Percentiles rank a stretch among this genome's conserved stretches.
These are phyloP conservation scores for Calocybe cyanea DNA, from an alignment of 768 basidiomycete species.

Conservation along the genomic window DNA sequence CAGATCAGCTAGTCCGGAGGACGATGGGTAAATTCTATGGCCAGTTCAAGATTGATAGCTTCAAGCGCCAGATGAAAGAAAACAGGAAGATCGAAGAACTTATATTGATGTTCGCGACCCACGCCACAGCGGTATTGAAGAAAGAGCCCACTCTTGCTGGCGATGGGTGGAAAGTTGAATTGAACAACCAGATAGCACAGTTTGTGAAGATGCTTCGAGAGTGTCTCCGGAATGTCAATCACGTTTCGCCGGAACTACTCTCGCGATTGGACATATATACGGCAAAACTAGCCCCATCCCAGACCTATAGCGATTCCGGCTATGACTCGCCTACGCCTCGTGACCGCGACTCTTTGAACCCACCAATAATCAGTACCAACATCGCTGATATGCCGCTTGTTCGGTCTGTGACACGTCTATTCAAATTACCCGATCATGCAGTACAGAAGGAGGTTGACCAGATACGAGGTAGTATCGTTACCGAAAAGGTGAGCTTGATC, in stretches of 20 bases:
- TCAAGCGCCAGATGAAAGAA: constrained; percentile 90
- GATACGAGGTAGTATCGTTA: constrained; percentile 55
- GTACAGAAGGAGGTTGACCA: constrained; percentile 74
- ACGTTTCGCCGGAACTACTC: constrained; percentile 81
- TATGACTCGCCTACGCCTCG: constrained; percentile 63
- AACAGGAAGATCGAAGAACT: constrained; percentile 97
- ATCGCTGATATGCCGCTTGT: constrained; percentile 80
- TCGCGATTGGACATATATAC: constrained; percentile 82
- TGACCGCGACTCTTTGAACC: constrained; percentile 48
- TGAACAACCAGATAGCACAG: constrained; percentile 87
- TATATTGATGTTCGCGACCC: constrained; percentile 92
- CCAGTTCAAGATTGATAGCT: constrained; percentile 80
- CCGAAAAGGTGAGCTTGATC: constrained; percentile 58
- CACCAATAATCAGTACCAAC: constrained; percentile 36
- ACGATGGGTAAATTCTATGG: constrained; percentile 93
- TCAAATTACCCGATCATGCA: constrained; percentile 67
- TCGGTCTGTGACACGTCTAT: constrained; percentile 60
- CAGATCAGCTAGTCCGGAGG: constrained; percentile 84
- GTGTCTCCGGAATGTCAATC: constrained; percentile 64
- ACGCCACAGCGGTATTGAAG: constrained; percentile 82
- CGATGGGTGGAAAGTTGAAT: constrained; percentile 90
- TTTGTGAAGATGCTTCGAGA: constrained; percentile 88
- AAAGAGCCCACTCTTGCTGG: constrained; percentile 82
- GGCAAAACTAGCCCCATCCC: constrained; percentile 68
- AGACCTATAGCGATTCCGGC: constrained; percentile 58